A percentile compares a stretch with the other conserved stretches of the same genome.
These are phyloP conservation scores for Hericium erinaceus DNA, from an alignment of 768 basidiomycete species.

Conservation along the genomic window DNA sequence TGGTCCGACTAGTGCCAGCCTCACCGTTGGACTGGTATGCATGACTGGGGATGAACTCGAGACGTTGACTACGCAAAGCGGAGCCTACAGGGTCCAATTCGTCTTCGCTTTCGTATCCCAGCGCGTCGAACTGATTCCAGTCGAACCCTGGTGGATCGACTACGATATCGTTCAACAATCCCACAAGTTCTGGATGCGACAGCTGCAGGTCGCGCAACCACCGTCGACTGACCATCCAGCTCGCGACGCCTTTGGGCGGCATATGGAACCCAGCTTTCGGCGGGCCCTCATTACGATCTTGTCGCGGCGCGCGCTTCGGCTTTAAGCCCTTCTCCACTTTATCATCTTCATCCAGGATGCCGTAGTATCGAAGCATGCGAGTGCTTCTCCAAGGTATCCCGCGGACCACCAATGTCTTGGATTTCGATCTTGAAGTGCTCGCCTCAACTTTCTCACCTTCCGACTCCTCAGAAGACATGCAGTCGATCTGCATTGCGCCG, in stretches of 20 bases:
- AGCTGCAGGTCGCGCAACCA: conserved; percentile 41
- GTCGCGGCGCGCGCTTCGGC: conserved; percentile 49
- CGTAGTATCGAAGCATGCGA: conserved; percentile 52
- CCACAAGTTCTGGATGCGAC: conserved; percentile 39
- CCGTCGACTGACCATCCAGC: conserved; percentile 69
- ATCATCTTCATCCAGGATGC: conserved; percentile 51
- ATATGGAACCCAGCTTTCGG: conserved; percentile 47
- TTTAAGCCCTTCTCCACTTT: conserved; percentile 32
- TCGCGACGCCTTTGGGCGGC: conserved; percentile 54
- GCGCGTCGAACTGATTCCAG: conserved; percentile 35
- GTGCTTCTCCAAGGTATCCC: conserved; percentile 62
- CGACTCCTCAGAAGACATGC: conserved; percentile 79
- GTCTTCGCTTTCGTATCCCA: conserved; percentile 52
- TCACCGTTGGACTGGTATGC: neutral
- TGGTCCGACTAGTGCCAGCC: conserved; percentile 9
- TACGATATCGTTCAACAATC: conserved; percentile 33
- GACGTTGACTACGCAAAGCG: conserved; percentile 9
- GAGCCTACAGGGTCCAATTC: conserved; percentile 13
- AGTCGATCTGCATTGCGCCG: conserved; percentile 61
- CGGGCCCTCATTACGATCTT: conserved; percentile 43
- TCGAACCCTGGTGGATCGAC: conserved; percentile 40
- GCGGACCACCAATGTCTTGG: conserved; percentile 41
- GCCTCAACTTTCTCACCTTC: conserved; percentile 26
- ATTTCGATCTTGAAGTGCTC: conserved; percentile 14
- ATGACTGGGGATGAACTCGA: conserved; percentile 2